A percentile compares a stretch with the other conserved stretches of the same genome.
Evolutionary conservation across 257 asterid genomes (phyloP).

Genomic region (Fraxinus cuspidata): DNA sequence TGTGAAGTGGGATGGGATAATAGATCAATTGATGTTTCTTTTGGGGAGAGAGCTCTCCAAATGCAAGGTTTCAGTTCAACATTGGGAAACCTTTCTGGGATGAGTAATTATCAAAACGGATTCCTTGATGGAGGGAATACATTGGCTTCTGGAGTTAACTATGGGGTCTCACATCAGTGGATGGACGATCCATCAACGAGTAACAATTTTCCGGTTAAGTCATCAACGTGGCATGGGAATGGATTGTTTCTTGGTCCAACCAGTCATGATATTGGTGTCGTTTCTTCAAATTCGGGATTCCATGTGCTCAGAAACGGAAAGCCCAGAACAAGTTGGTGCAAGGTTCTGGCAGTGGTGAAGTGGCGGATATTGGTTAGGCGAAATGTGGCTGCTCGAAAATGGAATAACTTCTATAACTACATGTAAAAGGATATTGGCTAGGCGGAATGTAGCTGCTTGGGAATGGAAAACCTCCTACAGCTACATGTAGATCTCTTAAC

Average conservation of each 20-base stretch:
- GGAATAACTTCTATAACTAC: conserved; percentile 33
- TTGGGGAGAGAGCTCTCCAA: conserved; percentile 46
- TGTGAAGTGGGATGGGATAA: conserved; percentile 33
- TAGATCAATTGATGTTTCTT: conserved; percentile 33
- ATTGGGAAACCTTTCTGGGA: conserved; percentile 38
- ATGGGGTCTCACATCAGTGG: conserved; percentile 34
- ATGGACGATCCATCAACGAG: conserved; percentile 33
- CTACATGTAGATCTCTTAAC: background rate
- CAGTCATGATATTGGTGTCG: conserved; percentile 35
- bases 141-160: conserved; percentile 35
- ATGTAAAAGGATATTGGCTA: conserved; percentile 32
- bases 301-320: conserved; percentile 39
- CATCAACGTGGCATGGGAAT: conserved; percentile 50
- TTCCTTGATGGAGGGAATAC: conserved; percentile 35
- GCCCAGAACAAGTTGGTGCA: conserved; percentile 72
- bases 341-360: conserved; percentile 70
- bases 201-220: conserved; percentile 43
- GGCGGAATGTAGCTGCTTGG: conserved; percentile 55
- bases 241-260: conserved; percentile 39
- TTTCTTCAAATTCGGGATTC: conserved; percentile 48
- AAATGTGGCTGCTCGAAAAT: conserved; percentile 51
- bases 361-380: conserved; percentile 60
- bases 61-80: conserved; percentile 39
- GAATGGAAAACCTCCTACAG: conserved; percentile 30
- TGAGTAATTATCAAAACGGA: conserved; percentile 38